A percentile compares a stretch with the other conserved stretches of the same genome.
Conservation (phyloP, 192 early-diverging fungal genomes). For the Chytriomyces sp. region DNA sequence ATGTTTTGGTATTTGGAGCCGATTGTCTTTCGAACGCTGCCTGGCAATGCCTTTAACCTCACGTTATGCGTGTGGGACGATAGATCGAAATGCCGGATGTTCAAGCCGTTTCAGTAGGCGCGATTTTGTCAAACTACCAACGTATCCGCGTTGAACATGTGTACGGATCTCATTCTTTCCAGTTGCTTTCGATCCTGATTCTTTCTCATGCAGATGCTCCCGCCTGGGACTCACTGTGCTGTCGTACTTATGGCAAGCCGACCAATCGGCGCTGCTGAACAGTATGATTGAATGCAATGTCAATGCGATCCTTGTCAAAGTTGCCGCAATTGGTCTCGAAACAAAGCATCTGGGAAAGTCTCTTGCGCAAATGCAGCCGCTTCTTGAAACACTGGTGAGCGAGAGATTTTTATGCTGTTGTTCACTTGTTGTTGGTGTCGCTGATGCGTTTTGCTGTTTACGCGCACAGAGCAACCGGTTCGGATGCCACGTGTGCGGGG, state of each 20-base stretch:
- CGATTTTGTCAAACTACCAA: constrained; percentile 97
- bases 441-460: background rate
- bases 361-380: constrained; percentile 77
- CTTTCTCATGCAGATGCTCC: constrained; percentile 63
- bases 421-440: background rate
- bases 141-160: constrained; percentile 96
- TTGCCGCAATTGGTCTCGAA: constrained; percentile 73
- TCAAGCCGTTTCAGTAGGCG: constrained; percentile 87
- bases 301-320: constrained; percentile 88
- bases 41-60: background rate
- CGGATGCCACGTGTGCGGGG: constrained; percentile 89
- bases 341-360: constrained; percentile 75
- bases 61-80: background rate
- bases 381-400: constrained; percentile 70
- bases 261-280: constrained; percentile 79
- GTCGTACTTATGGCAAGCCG: constrained; percentile 87
- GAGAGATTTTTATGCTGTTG: background rate
- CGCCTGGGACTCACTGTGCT: constrained; percentile 84
- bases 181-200: constrained; percentile 9
- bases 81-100: constrained; percentile 73
- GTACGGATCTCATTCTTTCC: constrained; percentile 52
- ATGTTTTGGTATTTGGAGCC: constrained; percentile 62
- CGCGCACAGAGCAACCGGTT: constrained; percentile 67
- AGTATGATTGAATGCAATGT: constrained; percentile 85
- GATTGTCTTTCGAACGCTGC: background rate